phyloP scores from a whole-genome alignment of 208 protist genomes.

The Leishmania lainsoni region DNA sequence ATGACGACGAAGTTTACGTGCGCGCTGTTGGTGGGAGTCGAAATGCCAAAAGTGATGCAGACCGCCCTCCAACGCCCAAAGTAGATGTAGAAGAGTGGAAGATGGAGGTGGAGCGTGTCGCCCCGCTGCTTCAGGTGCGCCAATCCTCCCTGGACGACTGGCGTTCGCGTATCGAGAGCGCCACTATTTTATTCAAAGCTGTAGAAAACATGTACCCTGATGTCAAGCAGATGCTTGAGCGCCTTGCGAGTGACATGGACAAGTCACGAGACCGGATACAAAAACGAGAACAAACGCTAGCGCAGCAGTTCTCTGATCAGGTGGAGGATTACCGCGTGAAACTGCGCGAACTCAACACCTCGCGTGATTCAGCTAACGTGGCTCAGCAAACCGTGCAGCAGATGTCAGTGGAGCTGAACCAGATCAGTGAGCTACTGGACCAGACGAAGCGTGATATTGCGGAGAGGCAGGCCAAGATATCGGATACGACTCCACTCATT shows the following conservation, averaged over 20 bases:
- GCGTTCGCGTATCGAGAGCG: conserved; percentile 83
- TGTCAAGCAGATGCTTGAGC: conserved; percentile 83
- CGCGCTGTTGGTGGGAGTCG: conserved; percentile 35
- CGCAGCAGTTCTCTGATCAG: conserved; percentile 90
- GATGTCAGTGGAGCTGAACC: conserved; percentile 87
- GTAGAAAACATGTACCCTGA: conserved; percentile 92
- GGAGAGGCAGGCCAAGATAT: conserved; percentile 86
- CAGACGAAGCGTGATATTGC: conserved; percentile 88
- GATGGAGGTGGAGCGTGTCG: conserved; percentile 88
- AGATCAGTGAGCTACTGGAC: conserved; percentile 84
- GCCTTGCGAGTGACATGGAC: conserved; percentile 82
- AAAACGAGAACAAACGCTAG: conserved; percentile 89
- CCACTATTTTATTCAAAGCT: conserved; percentile 78
- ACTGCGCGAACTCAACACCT: conserved; percentile 85
- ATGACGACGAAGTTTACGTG: conserved; percentile 83
- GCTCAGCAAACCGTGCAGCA: conserved; percentile 86
- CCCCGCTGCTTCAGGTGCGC: conserved; percentile 78
- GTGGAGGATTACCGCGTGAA: conserved; percentile 90
- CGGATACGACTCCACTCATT: conserved; percentile 88
- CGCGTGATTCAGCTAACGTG: conserved; percentile 74
- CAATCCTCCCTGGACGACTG: conserved; percentile 72
- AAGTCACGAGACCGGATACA: conserved; percentile 88
- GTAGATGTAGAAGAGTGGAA: conserved; percentile 90
- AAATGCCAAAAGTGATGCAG: conserved; percentile 17
- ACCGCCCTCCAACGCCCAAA: conserved; percentile 27